Conservation (phyloP, 148 eudicot genomes). For the Rhododendron griersonianum region DNA sequence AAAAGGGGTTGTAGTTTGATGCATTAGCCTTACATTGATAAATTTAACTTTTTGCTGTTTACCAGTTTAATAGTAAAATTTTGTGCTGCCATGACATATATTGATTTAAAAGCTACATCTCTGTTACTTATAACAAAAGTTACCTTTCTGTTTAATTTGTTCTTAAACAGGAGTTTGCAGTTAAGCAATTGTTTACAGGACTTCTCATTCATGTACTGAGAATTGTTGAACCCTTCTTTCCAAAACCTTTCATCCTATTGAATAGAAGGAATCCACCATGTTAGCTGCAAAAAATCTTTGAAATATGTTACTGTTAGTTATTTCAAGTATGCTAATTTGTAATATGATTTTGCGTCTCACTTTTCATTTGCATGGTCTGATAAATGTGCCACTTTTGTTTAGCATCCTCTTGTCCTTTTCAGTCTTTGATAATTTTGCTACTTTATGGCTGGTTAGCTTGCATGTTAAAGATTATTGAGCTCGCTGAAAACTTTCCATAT, state of each 20-base stretch:
- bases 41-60: neutral
- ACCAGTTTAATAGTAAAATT: neutral
- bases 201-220: neutral
- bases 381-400: neutral
- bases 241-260: too few species aligned
- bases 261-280: neutral
- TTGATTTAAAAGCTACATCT: neutral
- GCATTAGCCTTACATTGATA: neutral
- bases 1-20: neutral
- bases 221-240: neutral
- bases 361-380: neutral
- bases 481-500: neutral
- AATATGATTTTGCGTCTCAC: neutral
- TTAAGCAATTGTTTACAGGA: neutral
- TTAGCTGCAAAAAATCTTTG: neutral
- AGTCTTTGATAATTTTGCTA: neutral
- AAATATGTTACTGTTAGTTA: neutral
- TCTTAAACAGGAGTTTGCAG: neutral
- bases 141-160: neutral
- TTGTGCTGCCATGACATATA: neutral
- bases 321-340: neutral
- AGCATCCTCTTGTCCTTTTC: neutral
- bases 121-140: neutral
- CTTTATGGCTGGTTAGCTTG: neutral
- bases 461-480: neutral